These are phyloP conservation scores for Zasmidium citrigriseum DNA, from an alignment of 2,329 filamentous ascomycete genomes.

Conservation along the genomic window DNA sequence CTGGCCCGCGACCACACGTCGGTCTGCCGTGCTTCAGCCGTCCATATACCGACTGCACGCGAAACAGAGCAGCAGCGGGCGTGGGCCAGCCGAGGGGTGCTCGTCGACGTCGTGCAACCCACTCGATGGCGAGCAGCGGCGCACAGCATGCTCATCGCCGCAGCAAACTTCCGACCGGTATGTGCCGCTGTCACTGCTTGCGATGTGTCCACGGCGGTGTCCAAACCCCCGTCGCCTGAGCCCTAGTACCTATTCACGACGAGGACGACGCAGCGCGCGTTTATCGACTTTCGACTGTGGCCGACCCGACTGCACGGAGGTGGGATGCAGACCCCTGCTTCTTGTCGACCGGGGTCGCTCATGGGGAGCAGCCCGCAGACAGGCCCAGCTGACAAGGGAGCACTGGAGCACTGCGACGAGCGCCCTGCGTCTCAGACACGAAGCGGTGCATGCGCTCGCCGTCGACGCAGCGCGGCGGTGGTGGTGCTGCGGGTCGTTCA, in stretches of 20 bases:
- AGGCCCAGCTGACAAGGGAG: constrained; percentile 5
- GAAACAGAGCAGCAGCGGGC: constrained; percentile 6
- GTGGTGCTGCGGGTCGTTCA: not conserved
- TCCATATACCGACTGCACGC: constrained; percentile 9
- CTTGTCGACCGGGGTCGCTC: not conserved
- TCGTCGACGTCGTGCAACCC: constrained; percentile 7
- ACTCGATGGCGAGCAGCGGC: constrained; percentile 1
- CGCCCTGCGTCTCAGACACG: not conserved
- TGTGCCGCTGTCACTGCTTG: constrained; percentile 3
- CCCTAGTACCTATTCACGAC: not conserved
- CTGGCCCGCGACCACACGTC: constrained; percentile 9
- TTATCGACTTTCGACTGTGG: not conserved
- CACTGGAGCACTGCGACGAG: not conserved
- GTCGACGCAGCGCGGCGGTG: not conserved
- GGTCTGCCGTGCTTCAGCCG: constrained; percentile 16
- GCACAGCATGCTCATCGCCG: constrained; percentile 7
- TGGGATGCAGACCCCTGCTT: constrained; percentile 1
- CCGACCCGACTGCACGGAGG: not conserved
- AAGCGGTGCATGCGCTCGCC: not conserved
- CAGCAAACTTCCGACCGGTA: constrained; percentile 20
- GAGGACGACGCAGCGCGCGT: constrained; percentile 1
- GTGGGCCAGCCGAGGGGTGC: constrained; percentile 8
- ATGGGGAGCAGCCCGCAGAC: not conserved
- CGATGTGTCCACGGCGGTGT: not conserved
- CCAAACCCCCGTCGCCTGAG: not conserved